Evolutionary conservation across 2,329 filamentous ascomycete genomes (phyloP).

Genomic region (Talaromyces piceae): DNA sequence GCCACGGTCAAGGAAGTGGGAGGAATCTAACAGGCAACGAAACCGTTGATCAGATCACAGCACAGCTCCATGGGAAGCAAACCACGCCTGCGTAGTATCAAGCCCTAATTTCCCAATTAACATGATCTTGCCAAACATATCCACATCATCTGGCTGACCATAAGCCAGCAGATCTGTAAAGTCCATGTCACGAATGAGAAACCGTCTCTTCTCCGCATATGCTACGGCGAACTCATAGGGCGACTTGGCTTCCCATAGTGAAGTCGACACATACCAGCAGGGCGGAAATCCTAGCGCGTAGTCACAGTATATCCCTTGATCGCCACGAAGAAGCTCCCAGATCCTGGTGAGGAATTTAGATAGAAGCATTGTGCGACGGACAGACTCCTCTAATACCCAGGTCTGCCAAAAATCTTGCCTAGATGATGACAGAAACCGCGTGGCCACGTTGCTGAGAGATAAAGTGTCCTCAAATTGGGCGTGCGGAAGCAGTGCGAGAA

Average conservation of each 20-base stretch:
- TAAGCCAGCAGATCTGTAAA: conserved; percentile 15
- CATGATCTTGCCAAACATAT: conserved; percentile 22
- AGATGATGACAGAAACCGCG: conserved; percentile 28
- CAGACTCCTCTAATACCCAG: conserved; percentile 50
- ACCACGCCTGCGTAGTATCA: conserved; percentile 21
- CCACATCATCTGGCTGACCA: conserved; percentile 21
- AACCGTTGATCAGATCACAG: background rate
- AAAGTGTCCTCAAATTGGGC: conserved; percentile 16
- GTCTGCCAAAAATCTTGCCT: conserved; percentile 39
- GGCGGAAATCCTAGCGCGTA: conserved; percentile 20
- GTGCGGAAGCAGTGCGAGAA: conserved; percentile 14
- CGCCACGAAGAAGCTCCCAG: conserved; percentile 16
- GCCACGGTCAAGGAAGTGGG: conserved; percentile 3
- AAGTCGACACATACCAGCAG: conserved; percentile 23
- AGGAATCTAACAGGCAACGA: background rate
- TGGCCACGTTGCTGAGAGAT: conserved; percentile 20
- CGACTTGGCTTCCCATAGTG: conserved; percentile 21
- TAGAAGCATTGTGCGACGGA: conserved; percentile 45
- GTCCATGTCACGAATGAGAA: conserved; percentile 19
- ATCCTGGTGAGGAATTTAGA: conserved; percentile 38
- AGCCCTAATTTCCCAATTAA: conserved; percentile 20
- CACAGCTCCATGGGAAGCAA: conserved; percentile 13
- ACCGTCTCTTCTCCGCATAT: conserved; percentile 21
- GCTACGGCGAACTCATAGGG: conserved; percentile 23
- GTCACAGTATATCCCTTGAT: conserved; percentile 16